These are phyloP conservation scores for Talaromyces sp. DNA, from an alignment of 2,329 filamentous ascomycete species.

Conservation along the genomic window DNA sequence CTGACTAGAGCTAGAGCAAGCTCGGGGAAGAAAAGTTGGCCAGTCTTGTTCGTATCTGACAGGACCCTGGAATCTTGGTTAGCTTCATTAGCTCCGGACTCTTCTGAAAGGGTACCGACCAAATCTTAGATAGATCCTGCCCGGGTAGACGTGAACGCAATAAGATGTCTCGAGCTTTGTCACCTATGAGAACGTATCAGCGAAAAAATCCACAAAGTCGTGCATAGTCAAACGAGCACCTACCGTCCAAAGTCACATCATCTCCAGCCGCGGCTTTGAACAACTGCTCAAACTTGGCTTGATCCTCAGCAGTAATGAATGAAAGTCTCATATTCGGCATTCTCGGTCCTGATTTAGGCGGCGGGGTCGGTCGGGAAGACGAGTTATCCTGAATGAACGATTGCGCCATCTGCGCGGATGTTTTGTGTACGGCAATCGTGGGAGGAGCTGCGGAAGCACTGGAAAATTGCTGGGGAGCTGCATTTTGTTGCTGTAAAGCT, in stretches of 20 bases:
- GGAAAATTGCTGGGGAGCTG: conserved; percentile 39
- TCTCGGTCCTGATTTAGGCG: conserved; percentile 59
- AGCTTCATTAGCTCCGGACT: background rate
- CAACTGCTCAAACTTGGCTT: conserved; percentile 93
- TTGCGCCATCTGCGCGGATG: conserved; percentile 61
- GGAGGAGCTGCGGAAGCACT: conserved; percentile 41
- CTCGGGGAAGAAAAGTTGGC: conserved; percentile 93
- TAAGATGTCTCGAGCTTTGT: conserved; percentile 86
- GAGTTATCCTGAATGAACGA: conserved; percentile 53
- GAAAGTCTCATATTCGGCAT: conserved; percentile 93
- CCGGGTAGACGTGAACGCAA: conserved; percentile 84
- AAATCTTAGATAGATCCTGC: conserved; percentile 85
- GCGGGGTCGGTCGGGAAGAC: conserved; percentile 59
- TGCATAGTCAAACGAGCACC: conserved; percentile 21
- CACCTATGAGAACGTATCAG: conserved; percentile 43
- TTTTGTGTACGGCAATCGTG: conserved; percentile 56
- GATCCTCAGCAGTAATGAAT: conserved; percentile 92
- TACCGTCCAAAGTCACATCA: conserved; percentile 74
- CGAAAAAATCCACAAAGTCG: conserved; percentile 10
- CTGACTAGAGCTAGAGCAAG: conserved; percentile 83
- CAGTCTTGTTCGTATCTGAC: conserved; percentile 92
- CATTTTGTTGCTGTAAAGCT: conserved; percentile 11
- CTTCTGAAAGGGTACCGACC: conserved; percentile 51
- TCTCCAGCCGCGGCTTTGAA: conserved; percentile 94
- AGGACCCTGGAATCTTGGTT: conserved; percentile 61